A percentile compares a stretch with the other conserved stretches of the same genome.
phyloP scores from a whole-genome alignment of 352 stramenopile genomes.

The Phytophthora melonis region DNA sequence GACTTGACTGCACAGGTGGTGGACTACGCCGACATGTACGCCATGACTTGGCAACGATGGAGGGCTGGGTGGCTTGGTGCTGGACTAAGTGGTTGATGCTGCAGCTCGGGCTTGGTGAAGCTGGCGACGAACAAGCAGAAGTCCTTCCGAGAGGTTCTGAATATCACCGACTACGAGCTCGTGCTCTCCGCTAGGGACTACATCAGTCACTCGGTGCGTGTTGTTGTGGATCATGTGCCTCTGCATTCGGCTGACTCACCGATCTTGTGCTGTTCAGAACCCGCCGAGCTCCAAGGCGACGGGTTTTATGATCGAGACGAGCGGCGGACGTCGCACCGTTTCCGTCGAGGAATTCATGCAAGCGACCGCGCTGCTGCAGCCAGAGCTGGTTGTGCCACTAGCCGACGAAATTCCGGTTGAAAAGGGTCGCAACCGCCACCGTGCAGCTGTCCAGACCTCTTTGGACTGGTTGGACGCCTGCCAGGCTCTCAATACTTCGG shows the following conservation, averaged over 20 bases:
- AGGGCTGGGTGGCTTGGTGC: neutral
- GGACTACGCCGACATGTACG: conserved; percentile 80
- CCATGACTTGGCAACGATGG: neutral
- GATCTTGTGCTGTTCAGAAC: conserved; percentile 36
- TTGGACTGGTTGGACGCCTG: conserved; percentile 81
- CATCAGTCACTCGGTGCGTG: conserved; percentile 54
- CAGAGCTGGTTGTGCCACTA: conserved; percentile 70
- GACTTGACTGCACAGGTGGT: conserved; percentile 71
- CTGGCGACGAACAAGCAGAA: conserved; percentile 49
- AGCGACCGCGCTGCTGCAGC: conserved; percentile 52
- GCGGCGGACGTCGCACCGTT: conserved; percentile 56
- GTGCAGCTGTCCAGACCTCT: conserved; percentile 65
- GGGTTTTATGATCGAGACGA: conserved; percentile 69
- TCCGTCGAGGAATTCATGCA: conserved; percentile 69
- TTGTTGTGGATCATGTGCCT: neutral
- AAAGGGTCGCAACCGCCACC: conserved; percentile 75
- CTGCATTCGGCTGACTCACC: neutral
- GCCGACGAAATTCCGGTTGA: conserved; percentile 70
- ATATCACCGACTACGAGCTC: conserved; percentile 52
- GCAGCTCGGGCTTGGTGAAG: conserved; percentile 30
- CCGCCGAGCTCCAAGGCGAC: conserved; percentile 58
- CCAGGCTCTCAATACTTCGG: conserved; percentile 33
- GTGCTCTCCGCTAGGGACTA: conserved; percentile 82
- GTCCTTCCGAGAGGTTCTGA: conserved; percentile 62
- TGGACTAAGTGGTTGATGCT: neutral